Evolutionary conservation across 2,329 filamentous ascomycete species (phyloP), one percentile per base, ranked within the genome.

Genomic region (Phaeosphaeria sp.): DNA sequence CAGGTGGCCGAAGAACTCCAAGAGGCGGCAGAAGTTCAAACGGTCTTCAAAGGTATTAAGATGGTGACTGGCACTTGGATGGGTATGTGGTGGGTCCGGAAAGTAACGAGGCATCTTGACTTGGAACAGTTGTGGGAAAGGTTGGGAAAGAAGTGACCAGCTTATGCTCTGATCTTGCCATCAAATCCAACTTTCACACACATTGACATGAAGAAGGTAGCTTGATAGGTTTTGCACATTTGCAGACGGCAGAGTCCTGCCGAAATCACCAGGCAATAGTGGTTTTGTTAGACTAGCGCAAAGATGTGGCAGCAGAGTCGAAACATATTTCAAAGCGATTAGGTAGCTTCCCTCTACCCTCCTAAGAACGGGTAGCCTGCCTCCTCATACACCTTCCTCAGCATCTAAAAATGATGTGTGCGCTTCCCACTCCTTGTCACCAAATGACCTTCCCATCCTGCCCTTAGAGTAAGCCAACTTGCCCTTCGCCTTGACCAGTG

Each of bases 391-490:
- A 6, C 13, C 30, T 36, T 20, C 41, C 21, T 11, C 17, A 20
- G 41, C 21, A 43, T 22, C 15, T 2, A 50, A 9, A 18, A 25
- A 21, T 7, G 23, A 30, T 9, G 17, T 25, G 41, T 23, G 39
- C 36, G 49, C 39, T 2, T 46, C 49, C 54, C 56, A 59, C 33
- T 62, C 59, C 20, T 59, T 49, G 7, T 59, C 49, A 7, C 49
- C 49, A 42, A 50, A 56, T 1, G 48, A 33, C 30, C 59, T 54
- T 10, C 56, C 59, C 56, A 59, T 59, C 10, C 59, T 51, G 2
- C 56, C 59, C 23, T 59, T 62, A 20, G 56, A 59, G 23, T 62
- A 56, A 15, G 44, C 7, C 2, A 59, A 21, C 42, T 56, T 62
- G 2, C 59, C 56, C 2, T 50, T 51, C 1, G 44, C 15, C 30